Evolutionary conservation across 2,329 filamentous ascomycete genomes (phyloP), one percentile per base, ranked within the genome.

Genomic region (Calonectria pseudoreteaudii): DNA sequence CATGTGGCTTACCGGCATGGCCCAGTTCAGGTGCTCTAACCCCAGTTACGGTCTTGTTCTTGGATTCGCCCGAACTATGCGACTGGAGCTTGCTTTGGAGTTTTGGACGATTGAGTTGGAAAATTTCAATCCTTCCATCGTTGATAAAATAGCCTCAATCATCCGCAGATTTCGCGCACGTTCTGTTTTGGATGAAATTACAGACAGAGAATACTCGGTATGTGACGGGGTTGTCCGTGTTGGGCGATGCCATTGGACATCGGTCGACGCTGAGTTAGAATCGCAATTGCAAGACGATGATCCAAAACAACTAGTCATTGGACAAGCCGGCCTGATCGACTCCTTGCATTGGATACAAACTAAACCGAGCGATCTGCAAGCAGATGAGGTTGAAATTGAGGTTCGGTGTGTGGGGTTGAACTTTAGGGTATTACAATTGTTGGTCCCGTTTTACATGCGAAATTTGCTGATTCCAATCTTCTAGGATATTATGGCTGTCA

Each of bases 361-460:
- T 34, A 10, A 34, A 34, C 7, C 31, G 0, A 10, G 31, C 10
- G 31, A 11, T 34, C 16, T 65, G 1, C n/a, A 47, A 8, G 23
- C 23, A 3, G 36, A 28, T 5, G 41, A 66, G 18, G 62, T 28
- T 20, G 50, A 56, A 13, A 16, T 44, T 41, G 14, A 49, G 14
- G 44, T 36, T 34, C 5, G 36, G 10, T 36, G 14, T 14, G 31
- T 66, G 0, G 64, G 64, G 41, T 23, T 66, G 10, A 16, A 58
- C 7, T 47, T 84, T 68, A 75, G 80, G 56, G 87, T 88, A 73
- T 41, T 6, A 34, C 31, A 34, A 34, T 2, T 34, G 31, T 7
- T 34, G 31, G 31, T 34, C 31, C 5, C 11, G 6, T 11, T 34
- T 8, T 34, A 2, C 31, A 34, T 34, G 31, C 11, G 10, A 11